Evolutionary conservation across 164 flowering plant species (phyloP).

Genomic region (Kingdonia uniflora): DNA sequence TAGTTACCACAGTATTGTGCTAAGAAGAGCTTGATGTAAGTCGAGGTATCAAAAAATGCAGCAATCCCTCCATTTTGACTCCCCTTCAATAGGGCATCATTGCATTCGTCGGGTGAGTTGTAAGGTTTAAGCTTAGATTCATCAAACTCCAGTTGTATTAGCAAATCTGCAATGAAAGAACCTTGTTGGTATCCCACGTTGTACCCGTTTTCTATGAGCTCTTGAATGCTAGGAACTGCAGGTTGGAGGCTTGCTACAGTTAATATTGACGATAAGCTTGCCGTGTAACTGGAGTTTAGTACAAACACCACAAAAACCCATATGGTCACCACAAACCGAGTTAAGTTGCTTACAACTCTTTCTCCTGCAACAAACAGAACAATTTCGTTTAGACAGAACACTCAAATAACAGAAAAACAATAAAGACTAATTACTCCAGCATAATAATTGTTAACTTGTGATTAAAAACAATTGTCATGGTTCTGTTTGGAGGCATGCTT

Average conservation of each 20-base stretch:
- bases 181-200: slow-evolving; percentile 16
- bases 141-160: slow-evolving; percentile 4
- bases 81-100: slow-evolving; percentile 18
- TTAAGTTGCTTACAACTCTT: slow-evolving; percentile 19
- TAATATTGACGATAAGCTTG: slow-evolving; percentile 43
- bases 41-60: slow-evolving; percentile 43
- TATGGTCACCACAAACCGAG: slow-evolving; percentile 32
- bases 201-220: slow-evolving; percentile 15
- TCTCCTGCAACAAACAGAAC: slow-evolving; percentile 16
- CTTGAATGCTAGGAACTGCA: slow-evolving; percentile 17
- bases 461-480: too few relatives aligned
- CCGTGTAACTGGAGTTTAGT: slow-evolving; percentile 37
- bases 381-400: too few relatives aligned
- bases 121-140: slow-evolving; percentile 7
- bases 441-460: neutral
- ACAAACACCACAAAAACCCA: slow-evolving; percentile 49
- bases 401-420: too few relatives aligned
- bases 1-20: slow-evolving; percentile 22
- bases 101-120: neutral
- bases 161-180: slow-evolving; percentile 9
- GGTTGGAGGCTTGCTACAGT: slow-evolving; percentile 39
- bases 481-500: too few relatives aligned
- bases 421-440: too few relatives aligned
- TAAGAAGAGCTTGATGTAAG: slow-evolving; percentile 35
- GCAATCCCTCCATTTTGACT: slow-evolving; percentile 31